Conservation (phyloP, 495 filamentous ascomycete genomes). For the Aspergillus heteromorphus region DNA sequence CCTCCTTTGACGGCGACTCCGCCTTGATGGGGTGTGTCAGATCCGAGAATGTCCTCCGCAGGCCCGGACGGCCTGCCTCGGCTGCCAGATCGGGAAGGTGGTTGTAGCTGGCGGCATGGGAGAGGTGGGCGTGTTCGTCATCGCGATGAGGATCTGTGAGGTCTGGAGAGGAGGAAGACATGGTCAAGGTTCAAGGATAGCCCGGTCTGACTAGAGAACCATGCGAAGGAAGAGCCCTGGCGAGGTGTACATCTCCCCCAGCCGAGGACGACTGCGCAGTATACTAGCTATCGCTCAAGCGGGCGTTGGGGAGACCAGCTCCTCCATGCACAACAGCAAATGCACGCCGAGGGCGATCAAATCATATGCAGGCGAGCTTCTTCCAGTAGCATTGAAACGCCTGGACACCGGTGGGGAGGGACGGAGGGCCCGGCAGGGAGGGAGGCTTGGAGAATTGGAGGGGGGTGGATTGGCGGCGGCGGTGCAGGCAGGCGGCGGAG, state of each 20-base stretch:
- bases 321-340: conserved; percentile 30
- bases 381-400: conserved; percentile 8
- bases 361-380: conserved; percentile 13
- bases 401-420: neutral
- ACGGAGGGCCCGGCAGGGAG: neutral
- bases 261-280: conserved; percentile 16
- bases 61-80: conserved; percentile 20
- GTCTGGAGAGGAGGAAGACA: conserved; percentile 30
- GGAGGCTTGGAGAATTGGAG: conserved; percentile 6
- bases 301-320: conserved; percentile 39
- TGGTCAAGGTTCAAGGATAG: conserved; percentile 25
- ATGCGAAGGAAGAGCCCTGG: conserved; percentile 9
- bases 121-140: conserved; percentile 23
- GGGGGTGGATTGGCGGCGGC: neutral
- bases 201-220: conserved; percentile 12
- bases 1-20: conserved; percentile 39
- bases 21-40: conserved; percentile 29
- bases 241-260: conserved; percentile 29
- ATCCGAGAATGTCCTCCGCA: conserved; percentile 45
- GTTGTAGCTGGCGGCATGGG: conserved; percentile 41
- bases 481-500: conserved; percentile 6
- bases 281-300: conserved; percentile 8
- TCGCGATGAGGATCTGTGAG: conserved; percentile 21
- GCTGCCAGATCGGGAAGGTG: conserved; percentile 30
- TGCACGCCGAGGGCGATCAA: conserved; percentile 18